A percentile compares a stretch with the other conserved stretches of the same genome.
Evolutionary conservation across 257 asterid species (phyloP).

Genomic region (Euphrasia confusa): DNA sequence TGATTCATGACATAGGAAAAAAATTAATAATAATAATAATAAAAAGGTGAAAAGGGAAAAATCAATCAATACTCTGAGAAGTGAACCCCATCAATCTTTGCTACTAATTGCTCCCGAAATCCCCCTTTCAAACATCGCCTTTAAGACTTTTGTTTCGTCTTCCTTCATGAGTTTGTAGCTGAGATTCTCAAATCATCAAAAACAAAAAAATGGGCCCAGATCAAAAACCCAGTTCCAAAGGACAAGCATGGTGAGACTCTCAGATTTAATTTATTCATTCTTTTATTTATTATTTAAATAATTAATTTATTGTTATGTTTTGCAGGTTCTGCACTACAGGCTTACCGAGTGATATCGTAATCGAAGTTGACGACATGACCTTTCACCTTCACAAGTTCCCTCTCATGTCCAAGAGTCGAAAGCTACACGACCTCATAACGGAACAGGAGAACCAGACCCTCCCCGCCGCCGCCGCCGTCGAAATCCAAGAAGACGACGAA

Average conservation of each 20-base stretch:
- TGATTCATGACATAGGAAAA: slow-evolving; percentile 26
- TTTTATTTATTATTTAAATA: not conserved
- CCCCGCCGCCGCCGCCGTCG: slow-evolving; percentile 32
- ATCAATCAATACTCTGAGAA: slow-evolving; percentile 24
- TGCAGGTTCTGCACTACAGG: slow-evolving; percentile 96
- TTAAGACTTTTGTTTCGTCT: slow-evolving; percentile 20
- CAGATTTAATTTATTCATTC: not conserved
- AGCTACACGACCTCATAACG: slow-evolving; percentile 81
- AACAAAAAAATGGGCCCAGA: slow-evolving; percentile 53
- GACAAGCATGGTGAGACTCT: slow-evolving; percentile 80
- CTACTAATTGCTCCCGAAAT: slow-evolving; percentile 19
- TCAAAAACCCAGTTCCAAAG: slow-evolving; percentile 57
- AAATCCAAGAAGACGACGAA: slow-evolving; percentile 37
- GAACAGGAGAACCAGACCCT: slow-evolving; percentile 50
- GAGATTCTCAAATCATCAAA: slow-evolving; percentile 8
- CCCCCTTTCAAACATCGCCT: slow-evolving; percentile 24
- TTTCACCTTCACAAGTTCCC: slow-evolving; percentile 98
- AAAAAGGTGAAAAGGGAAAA: slow-evolving; percentile 25
- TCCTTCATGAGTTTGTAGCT: slow-evolving; percentile 41
- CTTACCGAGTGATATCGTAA: slow-evolving; percentile 73
- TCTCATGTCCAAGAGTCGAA: slow-evolving; percentile 78
- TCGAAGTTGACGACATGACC: slow-evolving; percentile 83
- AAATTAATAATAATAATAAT: not conserved
- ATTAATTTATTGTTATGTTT: not conserved
- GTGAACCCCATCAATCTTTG: slow-evolving; percentile 14